A percentile compares a stretch with the other conserved stretches of the same genome.
Evolutionary conservation across 2,329 filamentous ascomycete genomes (phyloP).

Genomic region (Elsinoe arachidis): DNA sequence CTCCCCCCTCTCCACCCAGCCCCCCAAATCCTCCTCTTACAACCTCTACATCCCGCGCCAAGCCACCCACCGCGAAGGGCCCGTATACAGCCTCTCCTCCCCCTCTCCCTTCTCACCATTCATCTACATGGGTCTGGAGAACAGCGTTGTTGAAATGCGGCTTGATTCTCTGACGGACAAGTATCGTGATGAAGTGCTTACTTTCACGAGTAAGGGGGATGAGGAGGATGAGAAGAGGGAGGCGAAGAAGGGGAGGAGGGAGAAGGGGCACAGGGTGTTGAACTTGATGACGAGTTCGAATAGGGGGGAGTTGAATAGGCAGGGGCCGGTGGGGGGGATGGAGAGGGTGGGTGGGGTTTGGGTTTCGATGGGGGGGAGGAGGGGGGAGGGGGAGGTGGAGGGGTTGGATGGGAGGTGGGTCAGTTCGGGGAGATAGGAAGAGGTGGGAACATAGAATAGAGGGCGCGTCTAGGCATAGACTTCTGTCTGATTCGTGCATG

Average conservation of each 20-base stretch:
- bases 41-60: conserved; percentile 10
- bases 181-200: conserved; percentile 35
- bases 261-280: conserved; percentile 8
- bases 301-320: conserved; percentile 40
- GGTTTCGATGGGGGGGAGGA: conserved; percentile 24
- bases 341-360: conserved; percentile 35
- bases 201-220: conserved; percentile 14
- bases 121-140: conserved; percentile 42
- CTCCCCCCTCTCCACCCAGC: neutral
- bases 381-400: conserved; percentile 9
- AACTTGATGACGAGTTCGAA: conserved; percentile 30
- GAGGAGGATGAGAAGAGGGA: neutral
- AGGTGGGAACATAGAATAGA: neutral
- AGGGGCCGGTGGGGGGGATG: conserved; percentile 27
- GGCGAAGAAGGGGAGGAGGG: neutral
- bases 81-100: conserved; percentile 41
- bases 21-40: neutral
- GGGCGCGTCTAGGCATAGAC: neutral
- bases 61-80: conserved; percentile 25
- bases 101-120: conserved; percentile 36
- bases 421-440: conserved; percentile 7
- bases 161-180: conserved; percentile 36
- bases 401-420: conserved; percentile 33
- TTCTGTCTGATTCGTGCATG: neutral
- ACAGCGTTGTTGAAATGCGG: conserved; percentile 35